Evolutionary conservation across 495 filamentous ascomycete genomes (phyloP).

Genomic region (Penicillium manginii): DNA sequence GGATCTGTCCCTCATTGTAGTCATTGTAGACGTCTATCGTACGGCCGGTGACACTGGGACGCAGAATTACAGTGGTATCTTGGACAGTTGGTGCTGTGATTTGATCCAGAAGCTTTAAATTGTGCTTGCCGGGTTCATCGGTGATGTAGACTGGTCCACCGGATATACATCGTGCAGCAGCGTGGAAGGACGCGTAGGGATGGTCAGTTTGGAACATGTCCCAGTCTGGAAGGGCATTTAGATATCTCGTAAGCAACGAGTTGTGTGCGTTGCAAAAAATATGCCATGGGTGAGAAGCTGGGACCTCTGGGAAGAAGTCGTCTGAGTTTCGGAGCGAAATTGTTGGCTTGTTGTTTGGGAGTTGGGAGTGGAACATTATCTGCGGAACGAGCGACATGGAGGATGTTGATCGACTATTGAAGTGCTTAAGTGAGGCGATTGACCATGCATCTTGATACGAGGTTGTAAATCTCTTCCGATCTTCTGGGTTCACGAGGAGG

Average conservation of each 20-base stretch:
- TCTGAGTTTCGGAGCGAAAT: slow-evolving; percentile 85
- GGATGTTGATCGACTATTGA: slow-evolving; percentile 76
- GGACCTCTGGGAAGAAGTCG: slow-evolving; percentile 87
- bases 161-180: slow-evolving; percentile 83
- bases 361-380: slow-evolving; percentile 79
- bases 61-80: slow-evolving; percentile 74
- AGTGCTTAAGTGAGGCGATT: slow-evolving; percentile 73
- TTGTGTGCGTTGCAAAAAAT: slow-evolving; percentile 94
- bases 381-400: slow-evolving; percentile 92
- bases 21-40: slow-evolving; percentile 71
- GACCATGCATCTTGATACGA: slow-evolving; percentile 89
- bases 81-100: slow-evolving; percentile 72
- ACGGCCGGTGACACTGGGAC: slow-evolving; percentile 72
- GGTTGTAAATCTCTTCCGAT: slow-evolving; percentile 67
- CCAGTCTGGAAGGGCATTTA: slow-evolving; percentile 88
- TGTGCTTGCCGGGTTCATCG: slow-evolving; percentile 80
- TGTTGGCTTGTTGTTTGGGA: slow-evolving; percentile 70
- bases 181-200: slow-evolving; percentile 79
- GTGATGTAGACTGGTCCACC: slow-evolving; percentile 95
- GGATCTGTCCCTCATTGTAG: slow-evolving; percentile 70
- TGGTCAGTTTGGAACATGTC: slow-evolving; percentile 98
- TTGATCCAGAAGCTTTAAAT: slow-evolving; percentile 71
- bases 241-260: slow-evolving; percentile 72
- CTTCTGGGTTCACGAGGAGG: slow-evolving; percentile 65
- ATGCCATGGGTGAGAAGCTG: slow-evolving; percentile 86